Evolutionary conservation across 306 rosid species (phyloP), one percentile per base, ranked within the genome.

Genomic region (Betula pendula): DNA sequence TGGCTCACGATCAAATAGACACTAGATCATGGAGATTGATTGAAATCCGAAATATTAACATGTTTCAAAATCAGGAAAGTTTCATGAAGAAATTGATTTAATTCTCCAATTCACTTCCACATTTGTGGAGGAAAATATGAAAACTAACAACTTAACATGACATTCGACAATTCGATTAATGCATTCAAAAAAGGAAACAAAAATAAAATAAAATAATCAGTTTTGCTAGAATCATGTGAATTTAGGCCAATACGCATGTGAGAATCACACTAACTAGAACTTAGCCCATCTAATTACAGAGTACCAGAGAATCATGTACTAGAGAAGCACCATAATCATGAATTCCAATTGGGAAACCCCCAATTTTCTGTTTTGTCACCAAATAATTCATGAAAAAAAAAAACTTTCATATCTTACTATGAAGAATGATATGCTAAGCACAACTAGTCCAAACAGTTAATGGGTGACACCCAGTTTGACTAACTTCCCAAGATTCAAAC

Each of bases 401-500:
- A 24, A 45, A 45, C 49, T 45, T 45, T 45, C 49, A 10, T 62
- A 29, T 33, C 45, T 38, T 33, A 38, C 2, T 17, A 17, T 1
- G 48, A 65, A 38, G 6, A 35, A 65, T 65, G 70, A 25, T 12
- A 35, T 8, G 47, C 19, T 55, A 27, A 38, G 5, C 75, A 22
- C 77, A 73, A 22, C 17, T 40, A 15, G 51, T 38, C 33, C 68
- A 40, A 13, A 2, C 27, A 16, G 24, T 14, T 52, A 29, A 11
- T 11, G 47, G 25, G 13, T 50, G 29, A 11, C 72, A 60, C 71
- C 6, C 15, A n/a, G 69, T 40, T 35, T 35, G 33, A 60, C 75
- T 0, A 55, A 29, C 50, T 43, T 65, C 42, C 63, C 52, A 83
- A 67, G 78, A 66, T 40, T 42, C 38, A 71, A 38, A 71, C 68